These are phyloP conservation scores for Haplographium delicatum DNA, from an alignment of 495 filamentous ascomycete species.

Conservation along the genomic window DNA sequence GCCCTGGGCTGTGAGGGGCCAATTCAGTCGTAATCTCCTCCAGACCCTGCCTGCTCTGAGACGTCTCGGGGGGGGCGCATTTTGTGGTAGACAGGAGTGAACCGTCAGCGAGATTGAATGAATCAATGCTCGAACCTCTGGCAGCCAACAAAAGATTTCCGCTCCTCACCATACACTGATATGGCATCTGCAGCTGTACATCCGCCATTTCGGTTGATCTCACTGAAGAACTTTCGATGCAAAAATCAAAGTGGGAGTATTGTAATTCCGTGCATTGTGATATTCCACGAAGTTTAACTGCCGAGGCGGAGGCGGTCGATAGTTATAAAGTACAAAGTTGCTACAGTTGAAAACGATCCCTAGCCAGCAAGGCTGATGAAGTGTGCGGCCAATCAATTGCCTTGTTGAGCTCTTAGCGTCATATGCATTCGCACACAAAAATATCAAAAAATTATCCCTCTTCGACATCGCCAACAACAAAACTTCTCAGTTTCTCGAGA, in stretches of 20 bases:
- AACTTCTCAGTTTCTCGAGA: slow-evolving; percentile 24
- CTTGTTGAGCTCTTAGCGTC: not conserved
- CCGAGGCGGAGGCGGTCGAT: no score
- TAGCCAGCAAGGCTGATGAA: no score
- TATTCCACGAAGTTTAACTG: no score
- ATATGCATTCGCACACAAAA: slow-evolving; percentile 12
- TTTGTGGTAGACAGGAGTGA: slow-evolving; percentile 36
- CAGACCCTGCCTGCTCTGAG: not conserved
- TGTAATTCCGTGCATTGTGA: no score
- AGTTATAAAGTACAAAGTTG: no score
- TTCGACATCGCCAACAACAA: slow-evolving; percentile 20
- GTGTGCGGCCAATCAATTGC: no score
- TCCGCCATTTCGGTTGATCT: no score
- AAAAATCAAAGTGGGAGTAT: no score
- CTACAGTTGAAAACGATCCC: no score
- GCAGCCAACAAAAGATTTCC: slow-evolving; percentile 38
- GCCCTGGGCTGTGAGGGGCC: slow-evolving; percentile 4
- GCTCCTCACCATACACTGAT: slow-evolving; percentile 35
- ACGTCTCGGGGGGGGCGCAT: not conserved
- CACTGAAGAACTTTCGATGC: no score
- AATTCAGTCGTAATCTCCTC: not conserved
- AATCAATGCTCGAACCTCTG: slow-evolving; percentile 35
- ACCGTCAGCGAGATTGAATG: slow-evolving; percentile 30
- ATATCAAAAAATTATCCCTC: slow-evolving; percentile 6
- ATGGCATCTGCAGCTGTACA: slow-evolving; percentile 25